Percentiles rank a stretch among this genome's conserved stretches.
Evolutionary conservation across 2,329 filamentous ascomycete species (phyloP).

Genomic region (Clonostachys chloroleuca): DNA sequence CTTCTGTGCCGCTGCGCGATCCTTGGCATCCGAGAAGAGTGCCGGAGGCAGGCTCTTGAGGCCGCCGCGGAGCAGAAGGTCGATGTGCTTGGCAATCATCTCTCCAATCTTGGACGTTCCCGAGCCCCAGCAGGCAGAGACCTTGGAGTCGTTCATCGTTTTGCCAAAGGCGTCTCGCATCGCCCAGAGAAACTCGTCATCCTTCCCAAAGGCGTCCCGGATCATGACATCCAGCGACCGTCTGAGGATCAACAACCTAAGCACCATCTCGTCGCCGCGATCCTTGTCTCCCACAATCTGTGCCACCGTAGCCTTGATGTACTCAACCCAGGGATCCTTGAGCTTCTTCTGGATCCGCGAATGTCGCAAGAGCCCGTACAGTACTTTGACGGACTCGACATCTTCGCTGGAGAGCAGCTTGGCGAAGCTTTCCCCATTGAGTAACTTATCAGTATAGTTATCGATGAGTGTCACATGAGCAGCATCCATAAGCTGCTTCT

Average conservation of each 20-base stretch:
- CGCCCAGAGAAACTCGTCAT: constrained; percentile 72
- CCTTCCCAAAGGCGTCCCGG: constrained; percentile 68
- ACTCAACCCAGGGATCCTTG: constrained; percentile 69
- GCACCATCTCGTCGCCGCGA: constrained; percentile 79
- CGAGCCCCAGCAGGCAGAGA: constrained; percentile 67
- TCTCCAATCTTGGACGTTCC: constrained; percentile 93
- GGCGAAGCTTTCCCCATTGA: constrained; percentile 63
- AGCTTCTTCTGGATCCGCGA: constrained; percentile 67
- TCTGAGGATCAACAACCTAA: constrained; percentile 77
- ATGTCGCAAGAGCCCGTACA: constrained; percentile 75
- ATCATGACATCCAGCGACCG: constrained; percentile 73
- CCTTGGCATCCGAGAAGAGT: constrained; percentile 58
- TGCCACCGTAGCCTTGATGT: constrained; percentile 72
- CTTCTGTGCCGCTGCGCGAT: constrained; percentile 52
- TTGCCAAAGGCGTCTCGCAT: constrained; percentile 81
- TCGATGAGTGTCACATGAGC: constrained; percentile 71
- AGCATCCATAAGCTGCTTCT: constrained; percentile 67
- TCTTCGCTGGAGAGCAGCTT: constrained; percentile 70
- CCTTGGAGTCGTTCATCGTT: constrained; percentile 90
- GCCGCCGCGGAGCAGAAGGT: constrained; percentile 81
- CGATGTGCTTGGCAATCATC: constrained; percentile 98
- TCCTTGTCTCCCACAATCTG: constrained; percentile 76
- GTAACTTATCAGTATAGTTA: constrained; percentile 60
- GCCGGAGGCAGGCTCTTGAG: constrained; percentile 75
- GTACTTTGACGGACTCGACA: constrained; percentile 63